Conservation (phyloP, 2,329 filamentous ascomycete genomes). For the Teratosphaeria destructans region DNA sequence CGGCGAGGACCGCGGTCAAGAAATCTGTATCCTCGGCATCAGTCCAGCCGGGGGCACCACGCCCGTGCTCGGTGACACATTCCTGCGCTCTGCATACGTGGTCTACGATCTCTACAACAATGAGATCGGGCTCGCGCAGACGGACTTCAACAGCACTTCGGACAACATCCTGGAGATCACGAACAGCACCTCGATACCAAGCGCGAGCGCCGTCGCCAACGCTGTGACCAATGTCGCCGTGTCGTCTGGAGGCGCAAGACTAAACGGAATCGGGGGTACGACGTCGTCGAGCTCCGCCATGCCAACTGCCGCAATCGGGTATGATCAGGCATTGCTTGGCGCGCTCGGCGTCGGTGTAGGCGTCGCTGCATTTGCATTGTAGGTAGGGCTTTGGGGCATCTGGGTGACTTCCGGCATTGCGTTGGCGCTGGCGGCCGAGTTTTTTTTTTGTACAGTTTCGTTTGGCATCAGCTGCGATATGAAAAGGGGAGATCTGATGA, state of each 20-base stretch:
- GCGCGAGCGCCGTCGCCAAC: conserved; percentile 41
- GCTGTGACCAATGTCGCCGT: conserved; percentile 40
- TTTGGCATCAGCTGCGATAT: not conserved
- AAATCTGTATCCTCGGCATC: conserved; percentile 43
- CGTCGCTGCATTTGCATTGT: conserved; percentile 15
- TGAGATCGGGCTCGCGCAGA: conserved; percentile 51
- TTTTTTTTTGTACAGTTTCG: not conserved
- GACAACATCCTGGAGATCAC: conserved; percentile 46
- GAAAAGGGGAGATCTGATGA: not conserved
- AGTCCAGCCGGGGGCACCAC: conserved; percentile 37
- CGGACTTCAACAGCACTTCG: conserved; percentile 47
- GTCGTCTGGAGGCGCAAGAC: conserved; percentile 35
- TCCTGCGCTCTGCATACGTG: conserved; percentile 52
- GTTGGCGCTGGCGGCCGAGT: not conserved
- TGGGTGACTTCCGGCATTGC: not conserved
- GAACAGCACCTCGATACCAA: conserved; percentile 40
- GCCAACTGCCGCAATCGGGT: conserved; percentile 17
- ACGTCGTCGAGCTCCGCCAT: conserved; percentile 10
- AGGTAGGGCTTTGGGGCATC: not conserved
- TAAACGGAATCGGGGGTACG: conserved; percentile 8
- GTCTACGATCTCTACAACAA: conserved; percentile 53
- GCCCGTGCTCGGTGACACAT: conserved; percentile 50
- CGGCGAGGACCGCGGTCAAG: conserved; percentile 30
- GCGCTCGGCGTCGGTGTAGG: conserved; percentile 15
- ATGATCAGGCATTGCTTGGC: conserved; percentile 17